Evolutionary conservation across 768 basidiomycete genomes (phyloP).

Genomic region (Xerocomellus intermedius): DNA sequence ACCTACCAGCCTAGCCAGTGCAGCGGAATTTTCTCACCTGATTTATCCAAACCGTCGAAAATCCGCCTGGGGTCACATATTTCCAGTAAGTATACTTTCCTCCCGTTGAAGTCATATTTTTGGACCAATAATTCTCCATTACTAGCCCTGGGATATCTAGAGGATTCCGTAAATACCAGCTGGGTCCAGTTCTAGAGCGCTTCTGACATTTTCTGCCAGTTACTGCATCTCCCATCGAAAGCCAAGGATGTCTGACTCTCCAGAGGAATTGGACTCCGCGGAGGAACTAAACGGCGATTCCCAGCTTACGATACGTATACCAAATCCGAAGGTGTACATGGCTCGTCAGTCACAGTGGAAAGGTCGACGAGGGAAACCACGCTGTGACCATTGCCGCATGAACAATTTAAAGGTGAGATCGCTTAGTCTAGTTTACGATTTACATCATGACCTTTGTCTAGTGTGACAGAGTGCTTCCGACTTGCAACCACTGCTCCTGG

Average conservation of each 20-base stretch:
- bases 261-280: slow-evolving; percentile 38
- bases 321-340: slow-evolving; percentile 65
- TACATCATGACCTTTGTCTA: slow-evolving; percentile 27
- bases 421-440: neutral
- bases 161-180: slow-evolving; percentile 5
- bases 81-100: slow-evolving; percentile 17
- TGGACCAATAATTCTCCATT: slow-evolving; percentile 7
- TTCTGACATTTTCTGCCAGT: slow-evolving; percentile 18
- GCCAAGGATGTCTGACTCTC: slow-evolving; percentile 36
- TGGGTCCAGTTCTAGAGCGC: neutral
- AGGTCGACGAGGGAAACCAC: slow-evolving; percentile 69
- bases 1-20: slow-evolving; percentile 2
- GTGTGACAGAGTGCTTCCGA: slow-evolving; percentile 71
- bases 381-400: slow-evolving; percentile 70
- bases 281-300: slow-evolving; percentile 47
- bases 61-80: slow-evolving; percentile 2
- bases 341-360: slow-evolving; percentile 74
- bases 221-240: slow-evolving; percentile 9
- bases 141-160: slow-evolving; percentile 6
- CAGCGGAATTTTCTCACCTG: slow-evolving; percentile 7
- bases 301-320: slow-evolving; percentile 62
- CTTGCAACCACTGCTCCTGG: slow-evolving; percentile 72
- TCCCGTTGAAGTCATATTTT: slow-evolving; percentile 2
- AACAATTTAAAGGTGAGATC: slow-evolving; percentile 67
- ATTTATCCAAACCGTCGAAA: slow-evolving; percentile 15